Evolutionary conservation across 495 filamentous ascomycete genomes (phyloP), one percentile per base, ranked within the genome.

Genomic region (Aspergillus nanangensis): DNA sequence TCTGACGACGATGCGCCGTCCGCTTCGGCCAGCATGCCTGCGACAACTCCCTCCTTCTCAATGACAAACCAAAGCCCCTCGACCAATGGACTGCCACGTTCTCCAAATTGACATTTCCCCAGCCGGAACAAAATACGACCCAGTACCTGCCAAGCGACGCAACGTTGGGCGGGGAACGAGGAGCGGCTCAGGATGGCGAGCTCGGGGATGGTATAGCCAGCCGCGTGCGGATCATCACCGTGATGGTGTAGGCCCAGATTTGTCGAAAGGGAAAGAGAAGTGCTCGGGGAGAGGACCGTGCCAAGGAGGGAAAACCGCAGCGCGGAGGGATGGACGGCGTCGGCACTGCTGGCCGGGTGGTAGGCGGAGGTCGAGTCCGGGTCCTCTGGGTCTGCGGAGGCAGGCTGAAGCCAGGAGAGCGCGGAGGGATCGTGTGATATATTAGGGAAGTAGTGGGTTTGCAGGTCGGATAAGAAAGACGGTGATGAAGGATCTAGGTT

Each of bases 191-290:
- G 71, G 14, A 84, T 78, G 7, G 91, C 86, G 2, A 98, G 74
- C 64, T 98, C 93, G 0, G 84, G 84, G 21, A 98, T 76, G 1
- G 94, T 96, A 62, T 98, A 98, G 0, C 93, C 93, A 0, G 93
- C 93, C 0, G 91, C 88, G 56, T 93, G 88, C 10, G 93, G 93
- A 5, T 94, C 90, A 35, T 94, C 82, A 49, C 83, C 90, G 63
- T 98, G 93, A 63, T 98, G 93, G 64, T 98, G 93, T 31, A 98
- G 75, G 1, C 93, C 93, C 20, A 84, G 75, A 11, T 75, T 82
- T 1, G 77, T 76, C 0, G 92, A 83, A 18, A 97, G 78, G 5
- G 76, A 73, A 37, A 86, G 75, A 9, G 88, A 79, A 4, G 77
- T 78, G 20, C 80, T 72, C 1, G 93, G 93, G 0, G 91, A 77